phyloP scores from a whole-genome alignment of 306 rosid genomes.

The Sindora glabra region DNA sequence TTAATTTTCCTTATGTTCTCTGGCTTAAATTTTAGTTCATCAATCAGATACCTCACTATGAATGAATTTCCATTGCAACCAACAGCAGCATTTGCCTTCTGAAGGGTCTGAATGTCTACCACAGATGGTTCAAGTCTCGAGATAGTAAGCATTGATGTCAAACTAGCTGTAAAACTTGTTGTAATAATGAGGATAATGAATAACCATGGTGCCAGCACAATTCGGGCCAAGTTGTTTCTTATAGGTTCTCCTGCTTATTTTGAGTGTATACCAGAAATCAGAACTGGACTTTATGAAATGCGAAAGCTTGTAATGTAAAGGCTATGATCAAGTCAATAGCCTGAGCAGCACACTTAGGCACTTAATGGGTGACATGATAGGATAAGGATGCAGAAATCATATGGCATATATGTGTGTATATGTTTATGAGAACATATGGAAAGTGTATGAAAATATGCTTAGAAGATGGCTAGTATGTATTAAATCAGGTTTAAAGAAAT shows the following conservation, averaged over 20 bases:
- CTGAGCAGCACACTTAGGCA: no score
- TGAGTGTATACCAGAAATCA: neutral
- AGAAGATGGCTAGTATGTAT: no score
- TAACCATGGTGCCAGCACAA: constrained; percentile 59
- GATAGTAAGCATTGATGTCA: constrained; percentile 47
- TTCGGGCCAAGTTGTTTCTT: constrained; percentile 33
- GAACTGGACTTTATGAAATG: neutral
- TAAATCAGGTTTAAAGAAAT: no score
- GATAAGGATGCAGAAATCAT: no score
- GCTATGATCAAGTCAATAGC: neutral
- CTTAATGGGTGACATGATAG: no score
- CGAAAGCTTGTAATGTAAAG: neutral
- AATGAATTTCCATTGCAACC: constrained; percentile 53
- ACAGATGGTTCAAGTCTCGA: constrained; percentile 43
- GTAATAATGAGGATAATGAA: constrained; percentile 36
- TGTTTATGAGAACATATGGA: no score
- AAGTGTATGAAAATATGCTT: no score
- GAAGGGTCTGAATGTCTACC: constrained; percentile 30
- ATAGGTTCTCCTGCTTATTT: constrained; percentile 40
- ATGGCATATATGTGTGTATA: no score
- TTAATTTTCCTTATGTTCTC: constrained; percentile 27
- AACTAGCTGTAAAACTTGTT: constrained; percentile 50
- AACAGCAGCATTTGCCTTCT: constrained; percentile 27
- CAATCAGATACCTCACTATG: constrained; percentile 25
- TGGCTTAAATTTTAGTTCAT: constrained; percentile 19